Base-by-base conservation (phyloP, 2,329 filamentous ascomycete species). In the Cladosporium austrohemisphaericum region DNA sequence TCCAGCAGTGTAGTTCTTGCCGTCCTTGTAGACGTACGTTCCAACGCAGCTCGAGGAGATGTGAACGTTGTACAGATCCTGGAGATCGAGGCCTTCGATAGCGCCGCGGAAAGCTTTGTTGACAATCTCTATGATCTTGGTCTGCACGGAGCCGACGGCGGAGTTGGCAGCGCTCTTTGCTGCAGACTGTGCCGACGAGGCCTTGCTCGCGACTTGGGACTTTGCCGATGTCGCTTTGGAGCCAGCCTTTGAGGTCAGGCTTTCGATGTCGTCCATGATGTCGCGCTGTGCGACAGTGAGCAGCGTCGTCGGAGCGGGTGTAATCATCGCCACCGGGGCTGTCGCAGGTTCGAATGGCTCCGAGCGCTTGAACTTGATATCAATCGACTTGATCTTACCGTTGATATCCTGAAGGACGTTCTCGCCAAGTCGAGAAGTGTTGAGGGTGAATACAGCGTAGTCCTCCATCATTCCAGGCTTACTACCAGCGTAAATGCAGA, bases 1-100 rank as follows among this genome's bases (percentile, higher is more conserved):
- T 3, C 55, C 54, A 46, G 72, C 55, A 8, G 71, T 74, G 9
- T 68, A 63, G 57, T 76, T 76, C 16, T 70, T 59, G 19, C 69
- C 56, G 32, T 71, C 61, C 6, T 55, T 55, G 11, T 69, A 71
- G 3, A 62, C 65, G 62, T 74, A 76, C 47, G 68, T 66, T 43
- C 74, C 74, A 32, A 65, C 70, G 65, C 81, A 85, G 66, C 78
- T 78, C 56, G 79, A 73, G 65, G 81, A 74, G 52, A 84, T 61
- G 60, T 85, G 80, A 19, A 80, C 69, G 16, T 73, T 75, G 67
- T 84, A 84, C 66, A 79, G 84, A 61, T 82, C 76, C 20, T 77
- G 69, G 32, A 83, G 69, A 29, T 78, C 74, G 14, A 81, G 63
- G 11, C 70, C 65, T 28, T 71, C 63, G 36, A 75, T 71, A 20